Conservation (phyloP, 2,329 filamentous ascomycete genomes). For the Scedosporium apiospermum region DNA sequence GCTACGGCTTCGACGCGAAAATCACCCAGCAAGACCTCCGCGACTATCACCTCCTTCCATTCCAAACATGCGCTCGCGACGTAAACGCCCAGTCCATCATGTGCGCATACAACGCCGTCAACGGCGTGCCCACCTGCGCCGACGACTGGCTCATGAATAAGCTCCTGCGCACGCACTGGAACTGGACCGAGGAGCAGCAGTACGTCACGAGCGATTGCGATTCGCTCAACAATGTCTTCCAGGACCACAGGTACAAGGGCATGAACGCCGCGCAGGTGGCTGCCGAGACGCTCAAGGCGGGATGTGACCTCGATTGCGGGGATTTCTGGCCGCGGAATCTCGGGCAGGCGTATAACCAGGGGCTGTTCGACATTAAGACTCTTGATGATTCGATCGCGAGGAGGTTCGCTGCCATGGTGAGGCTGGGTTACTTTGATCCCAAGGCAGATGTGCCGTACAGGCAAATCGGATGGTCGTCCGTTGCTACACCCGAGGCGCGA, state of each 20-base stretch:
- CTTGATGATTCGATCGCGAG: slow-evolving; percentile 37
- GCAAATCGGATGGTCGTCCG: slow-evolving; percentile 40
- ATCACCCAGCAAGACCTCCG: slow-evolving; percentile 52
- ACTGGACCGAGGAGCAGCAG: slow-evolving; percentile 50
- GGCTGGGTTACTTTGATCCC: slow-evolving; percentile 48
- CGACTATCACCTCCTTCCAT: slow-evolving; percentile 59
- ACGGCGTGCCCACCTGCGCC: slow-evolving; percentile 56
- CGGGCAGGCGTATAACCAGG: slow-evolving; percentile 14
- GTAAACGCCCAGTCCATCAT: slow-evolving; percentile 48
- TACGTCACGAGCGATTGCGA: slow-evolving; percentile 59
- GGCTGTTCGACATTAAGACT: slow-evolving; percentile 18
- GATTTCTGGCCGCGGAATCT: slow-evolving; percentile 5
- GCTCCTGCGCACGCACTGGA: slow-evolving; percentile 56
- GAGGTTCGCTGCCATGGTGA: slow-evolving; percentile 45
- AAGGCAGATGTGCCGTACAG: slow-evolving; percentile 27
- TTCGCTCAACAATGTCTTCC: slow-evolving; percentile 48
- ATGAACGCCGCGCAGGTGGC: slow-evolving; percentile 21
- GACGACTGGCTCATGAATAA: slow-evolving; percentile 52
- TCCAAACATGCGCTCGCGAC: slow-evolving; percentile 52
- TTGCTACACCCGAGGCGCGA: slow-evolving; percentile 43
- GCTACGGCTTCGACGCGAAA: slow-evolving; percentile 45
- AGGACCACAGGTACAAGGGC: slow-evolving; percentile 17
- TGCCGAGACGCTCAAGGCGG: slow-evolving; percentile 22
- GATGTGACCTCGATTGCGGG: slow-evolving; percentile 23
- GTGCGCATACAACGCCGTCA: slow-evolving; percentile 55